Base-by-base conservation (phyloP, 768 basidiomycete species). In the Chalciporus piperatus region DNA sequence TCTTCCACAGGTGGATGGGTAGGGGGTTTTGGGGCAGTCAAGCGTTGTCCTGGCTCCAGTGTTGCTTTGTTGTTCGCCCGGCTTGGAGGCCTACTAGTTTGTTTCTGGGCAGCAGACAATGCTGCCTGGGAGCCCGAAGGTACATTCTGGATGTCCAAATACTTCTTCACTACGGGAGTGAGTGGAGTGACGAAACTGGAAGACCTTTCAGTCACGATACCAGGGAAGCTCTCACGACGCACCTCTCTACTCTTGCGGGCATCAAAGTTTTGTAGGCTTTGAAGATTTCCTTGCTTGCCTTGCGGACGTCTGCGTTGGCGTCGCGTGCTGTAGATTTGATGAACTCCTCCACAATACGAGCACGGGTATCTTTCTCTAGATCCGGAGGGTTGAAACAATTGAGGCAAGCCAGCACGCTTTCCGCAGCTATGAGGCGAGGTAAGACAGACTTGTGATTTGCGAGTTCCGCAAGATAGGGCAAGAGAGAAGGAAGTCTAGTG, bases 321-420 rank as follows among this genome's bases (percentile, higher is more conserved):
- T 94, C 92, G 25, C 80, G 77, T 13, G 83, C 86, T 2, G 86
- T 80, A 9, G 68, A 59, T 51, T 76, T 82, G 57, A 94, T 88
- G 42, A 89, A 77, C 11, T 67, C 73, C 65, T 94, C 92, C 23
- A 94, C 73, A 37, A 87, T 82, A 41, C 73, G 74, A 1, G 81
- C 83, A 14, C 85, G 73, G 0, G 70, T 53, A 42, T 89, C 87
- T 64, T 80, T 86, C 66, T 88, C 87, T 27, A 91, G 65, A 57
- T 91, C 87, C 0, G 87, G 87, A 9, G 89, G 89, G 67, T 88
- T 89, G 64, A 84, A 85, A 58, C 79, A 83, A 53, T 87, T 87
- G 47, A 92, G 71, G 55, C 83, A 86, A 14, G 76, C 74, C 44
- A 91, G 62, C 0, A 83, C 74, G 27, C 81, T 75, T 66, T 92